Conservation (phyloP, 2,329 filamentous ascomycete genomes). For the Arthrinium puccinioides region DNA sequence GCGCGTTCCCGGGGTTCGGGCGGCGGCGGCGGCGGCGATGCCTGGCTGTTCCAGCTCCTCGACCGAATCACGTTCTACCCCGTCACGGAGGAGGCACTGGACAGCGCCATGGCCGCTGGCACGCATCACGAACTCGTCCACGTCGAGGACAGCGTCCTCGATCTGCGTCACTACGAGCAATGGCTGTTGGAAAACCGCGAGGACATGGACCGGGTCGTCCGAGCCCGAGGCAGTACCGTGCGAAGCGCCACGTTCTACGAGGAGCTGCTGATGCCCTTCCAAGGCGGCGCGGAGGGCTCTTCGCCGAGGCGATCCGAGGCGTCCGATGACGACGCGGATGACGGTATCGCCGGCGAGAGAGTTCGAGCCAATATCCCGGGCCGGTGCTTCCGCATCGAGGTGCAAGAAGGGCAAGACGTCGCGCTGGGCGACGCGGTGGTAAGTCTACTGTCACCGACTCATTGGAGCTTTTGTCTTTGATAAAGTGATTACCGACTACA, state of each 20-base stretch:
- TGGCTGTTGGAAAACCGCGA: constrained; percentile 15
- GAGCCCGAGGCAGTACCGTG: not conserved
- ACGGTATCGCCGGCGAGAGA: not conserved
- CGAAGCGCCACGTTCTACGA: not conserved
- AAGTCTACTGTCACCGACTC: not conserved
- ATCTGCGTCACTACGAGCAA: constrained; percentile 22
- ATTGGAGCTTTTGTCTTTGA: too few relatives aligned
- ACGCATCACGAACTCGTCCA: constrained; percentile 13
- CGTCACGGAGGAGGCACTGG: constrained; percentile 19
- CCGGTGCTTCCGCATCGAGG: not conserved
- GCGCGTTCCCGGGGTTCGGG: too few relatives aligned
- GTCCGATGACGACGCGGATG: not conserved
- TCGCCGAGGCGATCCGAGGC: too few relatives aligned
- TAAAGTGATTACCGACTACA: too few relatives aligned
- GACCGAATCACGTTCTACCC: constrained; percentile 26
- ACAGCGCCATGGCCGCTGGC: constrained; percentile 8
- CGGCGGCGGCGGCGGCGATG: not conserved
- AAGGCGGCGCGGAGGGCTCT: not conserved
- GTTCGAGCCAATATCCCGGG: not conserved
- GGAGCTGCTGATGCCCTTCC: not conserved
- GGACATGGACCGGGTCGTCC: not conserved
- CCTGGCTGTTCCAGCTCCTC: constrained; percentile 24
- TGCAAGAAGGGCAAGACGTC: not conserved
- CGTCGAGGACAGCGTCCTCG: constrained; percentile 17
- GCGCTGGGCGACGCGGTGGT: not conserved